A percentile compares a stretch with the other conserved stretches of the same genome.
These are phyloP conservation scores for Irpex sp. DNA, from an alignment of 1,284 basidiomycete genomes.

Conservation along the genomic window DNA sequence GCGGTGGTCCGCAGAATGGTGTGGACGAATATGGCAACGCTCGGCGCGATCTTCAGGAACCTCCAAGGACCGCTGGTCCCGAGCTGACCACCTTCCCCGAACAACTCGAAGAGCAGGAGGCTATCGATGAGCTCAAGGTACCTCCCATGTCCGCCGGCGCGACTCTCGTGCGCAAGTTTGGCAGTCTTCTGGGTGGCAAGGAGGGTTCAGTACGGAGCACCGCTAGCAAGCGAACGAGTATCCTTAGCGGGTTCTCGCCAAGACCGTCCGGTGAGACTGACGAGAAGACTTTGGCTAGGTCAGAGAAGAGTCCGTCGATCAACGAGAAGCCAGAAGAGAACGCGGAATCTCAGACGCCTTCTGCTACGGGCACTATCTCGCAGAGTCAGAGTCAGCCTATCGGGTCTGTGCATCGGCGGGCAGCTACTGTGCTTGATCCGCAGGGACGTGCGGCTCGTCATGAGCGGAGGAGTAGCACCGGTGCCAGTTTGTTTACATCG, in stretches of 20 bases:
- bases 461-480: conserved; percentile 82
- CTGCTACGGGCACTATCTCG: conserved; percentile 43
- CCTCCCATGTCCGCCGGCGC: conserved; percentile 62
- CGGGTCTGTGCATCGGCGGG: conserved; percentile 67
- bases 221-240: conserved; percentile 55
- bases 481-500: conserved; percentile 62
- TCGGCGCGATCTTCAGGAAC: conserved; percentile 38
- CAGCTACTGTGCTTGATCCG: conserved; percentile 80
- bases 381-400: conserved; percentile 67
- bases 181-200: conserved; percentile 66
- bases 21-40: conserved; percentile 50
- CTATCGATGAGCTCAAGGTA: conserved; percentile 38
- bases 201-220: conserved; percentile 50
- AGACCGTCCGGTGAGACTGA: conserved; percentile 50
- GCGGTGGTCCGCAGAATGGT: conserved; percentile 31
- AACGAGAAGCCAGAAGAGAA: conserved; percentile 20
- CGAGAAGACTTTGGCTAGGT: conserved; percentile 26
- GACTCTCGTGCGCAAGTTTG: conserved; percentile 81
- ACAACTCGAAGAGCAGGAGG: conserved; percentile 40
- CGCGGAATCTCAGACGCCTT: conserved; percentile 32
- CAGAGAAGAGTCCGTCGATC: conserved; percentile 29
- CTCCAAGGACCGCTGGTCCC: conserved; percentile 66
- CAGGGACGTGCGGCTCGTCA: conserved; percentile 66
- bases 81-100: conserved; percentile 61
- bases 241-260: conserved; percentile 56